Evolutionary conservation across 768 basidiomycete species (phyloP).

Genomic region (Boletus subparvulus): DNA sequence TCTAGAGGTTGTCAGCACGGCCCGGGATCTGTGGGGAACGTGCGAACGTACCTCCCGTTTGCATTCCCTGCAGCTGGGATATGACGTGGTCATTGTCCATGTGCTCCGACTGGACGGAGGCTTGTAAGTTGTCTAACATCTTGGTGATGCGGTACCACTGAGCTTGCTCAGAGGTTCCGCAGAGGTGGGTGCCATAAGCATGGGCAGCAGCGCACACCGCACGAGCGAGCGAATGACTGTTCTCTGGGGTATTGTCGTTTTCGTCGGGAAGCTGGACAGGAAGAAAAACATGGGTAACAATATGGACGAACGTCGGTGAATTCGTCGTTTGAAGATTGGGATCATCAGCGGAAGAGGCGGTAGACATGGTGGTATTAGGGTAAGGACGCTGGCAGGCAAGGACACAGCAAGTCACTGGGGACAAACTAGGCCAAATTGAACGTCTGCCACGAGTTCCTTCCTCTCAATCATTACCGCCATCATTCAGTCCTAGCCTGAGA

Average conservation of each 20-base stretch:
- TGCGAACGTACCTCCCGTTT: not conserved
- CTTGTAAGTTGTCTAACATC: slow-evolving; percentile 5
- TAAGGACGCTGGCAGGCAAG: no score
- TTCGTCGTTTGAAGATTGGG: no score
- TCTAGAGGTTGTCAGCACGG: slow-evolving; percentile 23
- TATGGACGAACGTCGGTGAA: not conserved
- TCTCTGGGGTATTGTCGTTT: not conserved
- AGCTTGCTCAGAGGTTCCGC: not conserved
- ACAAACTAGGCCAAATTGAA: no score
- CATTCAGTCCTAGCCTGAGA: no score
- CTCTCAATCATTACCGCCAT: no score
- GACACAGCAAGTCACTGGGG: no score
- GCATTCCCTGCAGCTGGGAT: slow-evolving; percentile 1
- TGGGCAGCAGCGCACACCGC: slow-evolving; percentile 1
- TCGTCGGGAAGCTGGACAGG: not conserved
- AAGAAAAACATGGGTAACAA: slow-evolving; percentile 8
- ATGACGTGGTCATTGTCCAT: not conserved
- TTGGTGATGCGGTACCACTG: slow-evolving; percentile 3
- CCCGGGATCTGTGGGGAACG: not conserved
- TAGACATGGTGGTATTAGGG: no score
- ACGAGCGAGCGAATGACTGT: not conserved
- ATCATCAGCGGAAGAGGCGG: no score
- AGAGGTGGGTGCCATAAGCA: not conserved
- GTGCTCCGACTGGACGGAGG: not conserved
- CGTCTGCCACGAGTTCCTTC: no score